Percentiles rank a stretch among this genome's conserved stretches.
Evolutionary conservation across 2,329 filamentous ascomycete genomes (phyloP).

Genomic region (Verticillium nonalfalfae): DNA sequence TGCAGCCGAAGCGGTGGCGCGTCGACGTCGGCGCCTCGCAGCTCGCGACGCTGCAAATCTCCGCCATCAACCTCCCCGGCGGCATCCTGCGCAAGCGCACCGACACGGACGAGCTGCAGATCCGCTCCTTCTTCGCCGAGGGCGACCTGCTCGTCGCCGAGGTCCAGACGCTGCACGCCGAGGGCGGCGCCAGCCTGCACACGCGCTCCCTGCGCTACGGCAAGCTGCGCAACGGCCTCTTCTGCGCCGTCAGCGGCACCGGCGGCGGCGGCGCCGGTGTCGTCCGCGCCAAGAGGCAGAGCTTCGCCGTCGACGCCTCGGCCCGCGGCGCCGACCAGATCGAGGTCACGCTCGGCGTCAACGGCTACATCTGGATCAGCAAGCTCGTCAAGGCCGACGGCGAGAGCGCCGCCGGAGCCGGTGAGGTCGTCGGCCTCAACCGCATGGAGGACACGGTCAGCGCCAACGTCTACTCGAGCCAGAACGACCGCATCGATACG

Average conservation of each 20-base stretch:
- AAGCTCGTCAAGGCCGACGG: constrained; percentile 61
- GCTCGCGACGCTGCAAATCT: constrained; percentile 78
- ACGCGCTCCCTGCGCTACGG: constrained; percentile 90
- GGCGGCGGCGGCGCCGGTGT: constrained; percentile 84
- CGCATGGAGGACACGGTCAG: constrained; percentile 83
- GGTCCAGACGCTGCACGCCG: constrained; percentile 81
- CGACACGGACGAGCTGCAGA: constrained; percentile 94
- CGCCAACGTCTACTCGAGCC: constrained; percentile 83
- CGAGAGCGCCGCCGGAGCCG: constrained; percentile 38
- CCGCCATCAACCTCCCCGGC: constrained; percentile 88
- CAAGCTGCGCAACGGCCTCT: constrained; percentile 89
- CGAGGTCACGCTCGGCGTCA: constrained; percentile 86
- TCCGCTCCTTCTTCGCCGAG: constrained; percentile 94
- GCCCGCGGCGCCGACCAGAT: constrained; percentile 56
- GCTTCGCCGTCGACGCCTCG: constrained; percentile 67
- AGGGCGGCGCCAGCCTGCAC: constrained; percentile 83
- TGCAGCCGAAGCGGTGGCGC: constrained; percentile 90
- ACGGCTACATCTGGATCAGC: constrained; percentile 94
- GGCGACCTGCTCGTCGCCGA: constrained; percentile 92
- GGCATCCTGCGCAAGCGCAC: constrained; percentile 88
- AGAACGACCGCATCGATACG: constrained; percentile 78
- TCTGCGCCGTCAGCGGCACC: constrained; percentile 73
- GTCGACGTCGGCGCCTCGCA: constrained; percentile 88
- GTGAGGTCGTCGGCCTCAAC: constrained; percentile 63
- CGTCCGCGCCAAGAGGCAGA: constrained; percentile 75